Base-by-base conservation (phyloP, 805 yeast genomes). In the Isabelozyma heimii region DNA sequence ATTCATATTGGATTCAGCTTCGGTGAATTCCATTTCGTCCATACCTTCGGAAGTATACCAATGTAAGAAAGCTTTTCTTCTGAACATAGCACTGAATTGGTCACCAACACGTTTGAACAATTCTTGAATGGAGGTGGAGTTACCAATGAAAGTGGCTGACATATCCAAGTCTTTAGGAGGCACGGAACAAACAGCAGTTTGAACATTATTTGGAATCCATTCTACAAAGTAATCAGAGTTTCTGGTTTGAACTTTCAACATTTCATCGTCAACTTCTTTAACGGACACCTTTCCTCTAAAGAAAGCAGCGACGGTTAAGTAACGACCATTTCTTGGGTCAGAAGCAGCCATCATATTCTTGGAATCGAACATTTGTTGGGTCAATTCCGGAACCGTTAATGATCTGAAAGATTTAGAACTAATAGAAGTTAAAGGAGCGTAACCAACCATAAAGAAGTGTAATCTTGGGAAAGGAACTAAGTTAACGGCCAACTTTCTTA, bases 21-120 rank as follows among this genome's bases (percentile, higher is more conserved):
- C 97, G 50, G 90, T 82, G 71, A 91, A 91, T 75, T 91, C 97
- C 78, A 85, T 80, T 74, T 87, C 95, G 65, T 91, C 97, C 97
- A 91, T 91, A 76, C 97, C 97, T 73, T 91, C 97, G 59, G 85
- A 81, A 8, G 94, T 88, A 74, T 89, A 91, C 97, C 97, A 91
- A 72, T 91, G 97, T 74, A 91, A 84, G 83, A 91, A 91, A 55
- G 97, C 97, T 70, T 86, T 87, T 76, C 94, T 89, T 68, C 89
- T 82, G 73, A 87, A 91, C 97, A 91, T 91, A 52, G 91, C 91
- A 59, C 85, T 78, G 73, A 91, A 91, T 73, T 91, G 97, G 61
- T 81, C 89, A 55, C 92, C 92, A 49, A 89, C 87, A 73, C 97
- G 85, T 73, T 84, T 83, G 75, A 91, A 91, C 62, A 91, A 76